Evolutionary conservation across 257 asterid species (phyloP), one percentile per base, ranked within the genome.

Genomic region (Lavandula angustifolia): DNA sequence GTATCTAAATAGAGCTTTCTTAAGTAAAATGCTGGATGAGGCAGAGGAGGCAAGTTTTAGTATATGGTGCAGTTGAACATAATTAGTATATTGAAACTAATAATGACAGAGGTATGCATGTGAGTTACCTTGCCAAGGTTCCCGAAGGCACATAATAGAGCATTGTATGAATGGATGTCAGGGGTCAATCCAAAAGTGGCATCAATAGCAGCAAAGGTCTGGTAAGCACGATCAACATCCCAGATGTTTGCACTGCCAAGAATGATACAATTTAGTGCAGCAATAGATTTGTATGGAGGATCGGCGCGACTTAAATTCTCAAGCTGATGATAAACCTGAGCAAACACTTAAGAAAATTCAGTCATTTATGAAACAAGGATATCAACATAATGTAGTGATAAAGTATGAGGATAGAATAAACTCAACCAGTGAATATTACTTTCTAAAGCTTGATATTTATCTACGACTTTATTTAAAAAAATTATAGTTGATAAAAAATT

Each of bases 291-390:
- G 80, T 75, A 84, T 50, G 96, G 95, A 64, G 90, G 75, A 53
- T 84, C 74, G 3, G 80, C 92, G 53, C 53, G 74, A 71, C 90
- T 79, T 79, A 92, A 70, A 75, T 67, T 84, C 84, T 89, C 99
- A 73, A 92, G 81, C 81, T 89, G 99, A 73, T 79, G 87, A 80
- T 89, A 92, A 67, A 89, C 99, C 99, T 92, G 88, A 71, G 67
- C 60, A 71, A 60, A 58, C 62, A 85, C 56, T 57, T 46, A 50
- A 58, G 12, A 59, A 64, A 46, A 65, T 62, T 57, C 53, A 73
- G 76, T 54, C 37, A 72, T 63, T 59, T 37, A 72, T 53, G 55
- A 9, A 44, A 70, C 33, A 43, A 53, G 54, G 51, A 10, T 55
- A 65, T 22, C 4, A 47, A 32, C 43, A 58, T n/a, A 50, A 54